Conservation (phyloP, 192 early-diverging fungal genomes). For the Backusella westeae region DNA sequence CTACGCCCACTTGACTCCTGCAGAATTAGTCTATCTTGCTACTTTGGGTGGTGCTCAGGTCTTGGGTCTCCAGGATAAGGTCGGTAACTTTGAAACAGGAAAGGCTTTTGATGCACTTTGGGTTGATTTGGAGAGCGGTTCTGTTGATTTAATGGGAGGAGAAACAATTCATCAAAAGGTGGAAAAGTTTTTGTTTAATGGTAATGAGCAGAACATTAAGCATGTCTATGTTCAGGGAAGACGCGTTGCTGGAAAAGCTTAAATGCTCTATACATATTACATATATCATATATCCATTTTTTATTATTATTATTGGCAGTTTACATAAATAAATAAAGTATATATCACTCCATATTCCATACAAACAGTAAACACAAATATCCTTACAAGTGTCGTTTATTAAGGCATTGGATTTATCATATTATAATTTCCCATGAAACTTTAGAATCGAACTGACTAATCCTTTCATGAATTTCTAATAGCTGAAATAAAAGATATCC, state of each 20-base stretch:
- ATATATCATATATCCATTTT: neutral
- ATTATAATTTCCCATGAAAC: neutral
- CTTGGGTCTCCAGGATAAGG: constrained; percentile 62
- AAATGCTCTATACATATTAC: neutral
- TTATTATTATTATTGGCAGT: neutral
- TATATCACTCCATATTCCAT: neutral
- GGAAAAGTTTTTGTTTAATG: constrained; percentile 91
- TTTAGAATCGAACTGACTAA: neutral
- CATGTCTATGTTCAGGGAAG: constrained; percentile 82
- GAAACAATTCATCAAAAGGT: constrained; percentile 53
- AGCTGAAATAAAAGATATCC: neutral
- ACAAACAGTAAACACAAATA: neutral
- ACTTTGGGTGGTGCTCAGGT: constrained; percentile 89
- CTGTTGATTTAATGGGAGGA: constrained; percentile 67
- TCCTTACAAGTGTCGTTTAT: no score
- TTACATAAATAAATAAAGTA: neutral
- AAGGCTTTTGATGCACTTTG: constrained; percentile 95
- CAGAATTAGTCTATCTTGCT: constrained; percentile 82
- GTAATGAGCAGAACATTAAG: constrained; percentile 83
- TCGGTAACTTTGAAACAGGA: constrained; percentile 83
- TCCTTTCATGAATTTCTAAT: neutral
- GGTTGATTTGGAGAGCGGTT: constrained; percentile 48
- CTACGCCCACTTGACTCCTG: constrained; percentile 55
- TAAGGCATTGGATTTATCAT: neutral
- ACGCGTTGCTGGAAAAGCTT: constrained; percentile 36